These are phyloP conservation scores for Paramecium sonneborni DNA, from an alignment of 73 alveolate genomes.

Conservation along the genomic window DNA sequence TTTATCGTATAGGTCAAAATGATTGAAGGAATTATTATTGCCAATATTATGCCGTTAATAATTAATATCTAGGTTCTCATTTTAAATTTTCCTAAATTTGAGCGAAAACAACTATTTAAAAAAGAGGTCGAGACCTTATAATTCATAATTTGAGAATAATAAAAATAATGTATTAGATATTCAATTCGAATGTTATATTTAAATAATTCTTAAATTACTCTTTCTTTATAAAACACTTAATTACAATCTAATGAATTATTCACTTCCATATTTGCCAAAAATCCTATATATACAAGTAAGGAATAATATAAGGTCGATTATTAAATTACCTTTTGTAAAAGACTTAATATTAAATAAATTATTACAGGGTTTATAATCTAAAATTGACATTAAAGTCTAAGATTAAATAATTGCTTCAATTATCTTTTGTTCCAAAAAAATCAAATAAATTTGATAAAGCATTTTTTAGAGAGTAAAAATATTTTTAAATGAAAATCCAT, in stretches of 20 bases:
- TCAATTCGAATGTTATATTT: background rate
- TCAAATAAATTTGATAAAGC: too few relatives aligned
- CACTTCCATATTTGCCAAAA: too few relatives aligned
- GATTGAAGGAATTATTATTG: background rate
- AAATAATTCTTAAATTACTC: too few relatives aligned
- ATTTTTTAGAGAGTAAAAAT: too few relatives aligned
- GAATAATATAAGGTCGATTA: background rate
- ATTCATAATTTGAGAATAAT: background rate
- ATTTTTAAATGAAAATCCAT: too few relatives aligned
- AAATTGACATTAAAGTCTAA: too few relatives aligned
- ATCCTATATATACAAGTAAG: too few relatives aligned
- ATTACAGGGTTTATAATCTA: too few relatives aligned
- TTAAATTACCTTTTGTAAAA: background rate
- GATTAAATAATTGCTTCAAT: background rate
- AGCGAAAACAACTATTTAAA: background rate
- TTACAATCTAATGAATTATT: too few relatives aligned
- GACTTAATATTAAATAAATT: too few relatives aligned
- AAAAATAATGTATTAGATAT: background rate
- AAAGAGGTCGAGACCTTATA: background rate
- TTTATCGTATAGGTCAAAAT: background rate
- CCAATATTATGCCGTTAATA: background rate
- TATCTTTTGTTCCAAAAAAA: too few relatives aligned
- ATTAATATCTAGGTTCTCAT: background rate
- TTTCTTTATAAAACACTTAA: too few relatives aligned
- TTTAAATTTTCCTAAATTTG: background rate